These are phyloP conservation scores for Ophiostoma australiae DNA, from an alignment of 2,329 filamentous ascomycete genomes.

Conservation along the genomic window DNA sequence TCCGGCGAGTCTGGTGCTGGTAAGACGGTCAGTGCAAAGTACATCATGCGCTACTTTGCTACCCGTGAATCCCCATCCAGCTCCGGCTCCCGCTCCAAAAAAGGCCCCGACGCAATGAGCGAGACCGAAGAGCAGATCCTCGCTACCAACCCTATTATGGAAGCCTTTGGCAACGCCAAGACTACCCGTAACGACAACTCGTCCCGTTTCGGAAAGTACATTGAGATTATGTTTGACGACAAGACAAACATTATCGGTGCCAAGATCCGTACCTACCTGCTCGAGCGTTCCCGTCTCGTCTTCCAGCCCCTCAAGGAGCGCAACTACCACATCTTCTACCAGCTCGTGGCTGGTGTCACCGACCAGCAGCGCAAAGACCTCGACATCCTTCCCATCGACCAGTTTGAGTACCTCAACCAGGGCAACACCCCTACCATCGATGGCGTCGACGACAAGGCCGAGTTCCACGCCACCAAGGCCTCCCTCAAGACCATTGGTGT, in stretches of 20 bases:
- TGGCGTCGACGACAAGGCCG: constrained; percentile 90
- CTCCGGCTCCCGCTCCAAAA: constrained; percentile 69
- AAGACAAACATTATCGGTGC: constrained; percentile 95
- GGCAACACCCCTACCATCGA: constrained; percentile 87
- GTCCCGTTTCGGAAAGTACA: constrained; percentile 98
- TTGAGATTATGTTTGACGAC: constrained; percentile 98
- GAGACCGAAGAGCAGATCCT: constrained; percentile 98
- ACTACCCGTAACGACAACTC: constrained; percentile 99
- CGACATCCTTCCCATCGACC: constrained; percentile 72
- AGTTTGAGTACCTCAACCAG: constrained; percentile 95
- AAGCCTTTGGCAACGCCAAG: constrained; percentile 98
- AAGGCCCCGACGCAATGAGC: constrained; percentile 77
- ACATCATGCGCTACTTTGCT: constrained; percentile 99
- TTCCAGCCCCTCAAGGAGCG: constrained; percentile 97
- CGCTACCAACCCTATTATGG: constrained; percentile 98
- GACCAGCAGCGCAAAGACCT: constrained; percentile 77
- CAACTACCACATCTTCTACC: constrained; percentile 99
- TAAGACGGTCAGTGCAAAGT: constrained; percentile 98
- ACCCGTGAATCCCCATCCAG: constrained; percentile 92
- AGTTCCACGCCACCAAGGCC: constrained; percentile 82
- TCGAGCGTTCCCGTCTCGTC: constrained; percentile 91
- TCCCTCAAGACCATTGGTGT: constrained; percentile 89
- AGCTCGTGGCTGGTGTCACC: constrained; percentile 86
- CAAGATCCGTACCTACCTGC: constrained; percentile 90
- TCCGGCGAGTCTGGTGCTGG: constrained; percentile 97